Base-by-base conservation (phyloP, 768 basidiomycete genomes). In the Termitomyces sp. region DNA sequence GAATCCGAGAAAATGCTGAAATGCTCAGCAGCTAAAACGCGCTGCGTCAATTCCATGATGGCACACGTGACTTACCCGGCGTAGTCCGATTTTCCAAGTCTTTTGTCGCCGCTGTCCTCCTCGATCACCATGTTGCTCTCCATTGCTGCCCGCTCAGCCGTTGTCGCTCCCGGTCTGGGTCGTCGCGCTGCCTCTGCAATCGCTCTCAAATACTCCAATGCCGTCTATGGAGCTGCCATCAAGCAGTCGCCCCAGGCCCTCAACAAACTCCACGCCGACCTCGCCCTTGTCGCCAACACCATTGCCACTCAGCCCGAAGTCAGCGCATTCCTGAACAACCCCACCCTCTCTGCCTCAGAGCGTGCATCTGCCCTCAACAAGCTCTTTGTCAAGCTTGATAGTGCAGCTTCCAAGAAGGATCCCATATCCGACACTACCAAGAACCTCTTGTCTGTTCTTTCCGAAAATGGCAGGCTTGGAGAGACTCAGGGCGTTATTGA, bases 401-500 rank as follows among this genome's bases (percentile, higher is more conserved):
- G 80, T 30, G 36, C 77, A 38, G 80, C 76, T 22, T 67, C 76
- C 44, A 90, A 83, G 81, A 92, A 90, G 78, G 87, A 86, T 57
- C 72, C 82, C n/a, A 72, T 88, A 51, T 89, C 88, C 49, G 90
- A 92, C 58, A 81, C 94, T 72, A 94, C 94, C 67, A 90, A 88
- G 82, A 96, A 98, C 77, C 82, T 99, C 65, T 86, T 99, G 70
- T 71, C 73, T 38, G 86, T 98, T 64, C 83, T 99, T 60, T 88
- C 91, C 59, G 91, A 96, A 73, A 99, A 99, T 72, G 94, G 94
- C 58, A 82, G 97, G 63, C 80, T 98, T 61, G 81, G 77, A 61
- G 90, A 96, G 79, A 85, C 90, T 18, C 77, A 84, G 65, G 87
- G 87, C 59, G 92, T 96, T 62, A 90, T 98, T 66, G 85, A 89